Evolutionary conservation across 2,329 filamentous ascomycete genomes (phyloP), one percentile per base, ranked within the genome.

Genomic region (Knoxdaviesia capensis): DNA sequence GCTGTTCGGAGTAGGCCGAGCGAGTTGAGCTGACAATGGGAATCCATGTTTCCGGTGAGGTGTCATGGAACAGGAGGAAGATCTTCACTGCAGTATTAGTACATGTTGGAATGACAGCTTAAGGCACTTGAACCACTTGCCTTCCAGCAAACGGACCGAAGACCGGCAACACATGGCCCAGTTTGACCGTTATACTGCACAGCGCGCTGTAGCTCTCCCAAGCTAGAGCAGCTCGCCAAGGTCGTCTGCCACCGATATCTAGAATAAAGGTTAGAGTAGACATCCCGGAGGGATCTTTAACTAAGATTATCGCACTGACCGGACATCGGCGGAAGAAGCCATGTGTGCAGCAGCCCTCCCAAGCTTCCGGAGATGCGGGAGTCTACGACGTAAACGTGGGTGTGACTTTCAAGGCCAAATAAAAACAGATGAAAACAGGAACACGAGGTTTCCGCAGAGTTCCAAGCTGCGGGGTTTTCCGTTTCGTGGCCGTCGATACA

Each of bases 111-210:
- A 29, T n/a, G 6, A 36, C n/a, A 35, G 29, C 6, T 4, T 20
- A 31, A 35, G 9, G 11, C 7, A 20, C 11, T n/a, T 29, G 4
- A n/a, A 8, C n/a, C 6, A 30, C 35, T 9, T 41, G 80, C 82
- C 74, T 94, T 94, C 88, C 88, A 96, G 59, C 81, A 93, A 34
- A 92, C 70, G 3, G 88, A 94, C 43, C 87, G 76, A 48, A 86
- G 73, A 9, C 84, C 85, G 39, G 75, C 65, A 42, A 76, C 61
- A 55, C 80, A 85, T 40, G 78, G 74, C 51, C 70, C 80, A 7
- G 58, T 57, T 10, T 68, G 57, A 11, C 70, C 69, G 51, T 75
- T 69, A 48, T 69, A 61, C 55, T 68, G 73, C 41, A 83, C 68
- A n/a, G 74, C 73, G 48, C 65, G 65, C 57, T 71, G 75, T 43